phyloP scores from a whole-genome alignment of 108 stramenopile species.

The Fistulifera solaris region DNA sequence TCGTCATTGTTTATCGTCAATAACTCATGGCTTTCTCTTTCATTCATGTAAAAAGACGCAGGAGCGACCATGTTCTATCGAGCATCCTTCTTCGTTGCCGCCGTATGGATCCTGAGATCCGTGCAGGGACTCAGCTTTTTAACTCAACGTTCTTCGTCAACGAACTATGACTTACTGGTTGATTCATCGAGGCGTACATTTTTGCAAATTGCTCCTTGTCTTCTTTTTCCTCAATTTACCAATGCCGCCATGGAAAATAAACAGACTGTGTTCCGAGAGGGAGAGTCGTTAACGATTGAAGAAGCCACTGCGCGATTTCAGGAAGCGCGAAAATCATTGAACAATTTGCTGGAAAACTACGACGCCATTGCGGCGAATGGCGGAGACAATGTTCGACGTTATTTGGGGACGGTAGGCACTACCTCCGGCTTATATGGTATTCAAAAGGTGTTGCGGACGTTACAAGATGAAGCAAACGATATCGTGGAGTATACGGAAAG shows the following conservation, averaged over 20 bases:
- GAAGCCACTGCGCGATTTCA: constrained; percentile 32
- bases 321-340: constrained; percentile 22
- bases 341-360: constrained; percentile 40
- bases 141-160: no score
- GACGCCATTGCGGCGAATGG: constrained; percentile 32
- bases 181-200: not conserved
- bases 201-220: not conserved
- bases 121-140: no score
- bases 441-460: constrained; percentile 29
- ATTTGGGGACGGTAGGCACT: constrained; percentile 50
- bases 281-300: constrained; percentile 17
- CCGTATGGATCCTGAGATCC: no score
- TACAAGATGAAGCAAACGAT: constrained; percentile 40
- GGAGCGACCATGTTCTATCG: no score
- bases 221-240: not conserved
- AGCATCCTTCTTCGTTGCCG: no score
- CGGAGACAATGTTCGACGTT: constrained; percentile 56
- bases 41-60: no score
- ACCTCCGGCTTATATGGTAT: constrained; percentile 37
- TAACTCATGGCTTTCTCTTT: no score
- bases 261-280: constrained; percentile 14
- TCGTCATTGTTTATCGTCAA: no score
- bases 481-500: constrained; percentile 43
- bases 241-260: constrained; percentile 10
- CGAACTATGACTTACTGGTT: no score